These are phyloP conservation scores for Phaeoacremonium minimum DNA, from an alignment of 2,329 filamentous ascomycete species.

Conservation along the genomic window DNA sequence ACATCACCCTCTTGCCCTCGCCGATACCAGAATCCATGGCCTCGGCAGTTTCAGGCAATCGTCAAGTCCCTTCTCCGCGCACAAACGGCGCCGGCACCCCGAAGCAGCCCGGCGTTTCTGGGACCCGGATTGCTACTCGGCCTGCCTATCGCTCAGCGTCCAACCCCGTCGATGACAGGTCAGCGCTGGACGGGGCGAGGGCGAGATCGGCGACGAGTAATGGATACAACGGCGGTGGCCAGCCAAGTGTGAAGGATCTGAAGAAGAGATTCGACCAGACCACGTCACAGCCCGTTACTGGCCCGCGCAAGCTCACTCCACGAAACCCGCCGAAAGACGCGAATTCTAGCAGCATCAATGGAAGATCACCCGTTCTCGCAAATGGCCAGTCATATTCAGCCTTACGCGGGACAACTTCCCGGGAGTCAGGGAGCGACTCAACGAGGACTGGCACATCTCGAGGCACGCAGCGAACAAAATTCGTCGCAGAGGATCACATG, in stretches of 20 bases:
- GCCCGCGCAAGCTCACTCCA: slow-evolving; percentile 28
- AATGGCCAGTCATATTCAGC: slow-evolving; percentile 34
- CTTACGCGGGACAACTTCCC: slow-evolving; percentile 30
- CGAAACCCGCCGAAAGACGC: slow-evolving; percentile 29
- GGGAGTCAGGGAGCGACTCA: slow-evolving; percentile 22
- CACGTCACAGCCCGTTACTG: slow-evolving; percentile 19
- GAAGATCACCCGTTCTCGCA: slow-evolving; percentile 23
- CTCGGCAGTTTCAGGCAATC: slow-evolving; percentile 32
- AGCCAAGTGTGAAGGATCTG: slow-evolving; percentile 76
- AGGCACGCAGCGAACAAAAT: slow-evolving; percentile 39
- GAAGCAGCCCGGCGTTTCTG: slow-evolving; percentile 37
- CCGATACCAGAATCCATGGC: slow-evolving; percentile 28
- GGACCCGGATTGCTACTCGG: slow-evolving; percentile 32
- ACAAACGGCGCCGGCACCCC: slow-evolving; percentile 47
- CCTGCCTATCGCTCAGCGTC: slow-evolving; percentile 49
- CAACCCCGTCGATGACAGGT: slow-evolving; percentile 46
- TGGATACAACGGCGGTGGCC: slow-evolving; percentile 21
- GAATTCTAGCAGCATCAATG: slow-evolving; percentile 19
- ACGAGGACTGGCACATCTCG: slow-evolving; percentile 21
- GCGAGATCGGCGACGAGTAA: slow-evolving; percentile 26
- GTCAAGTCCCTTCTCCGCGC: slow-evolving; percentile 35
- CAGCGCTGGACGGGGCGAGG: slow-evolving; percentile 20
- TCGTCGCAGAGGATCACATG: slow-evolving; percentile 43
- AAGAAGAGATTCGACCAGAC: slow-evolving; percentile 74
- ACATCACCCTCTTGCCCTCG: slow-evolving; percentile 35